phyloP scores from a whole-genome alignment of 2,329 filamentous ascomycete genomes.

The Stagonosporopsis rhizophila region DNA sequence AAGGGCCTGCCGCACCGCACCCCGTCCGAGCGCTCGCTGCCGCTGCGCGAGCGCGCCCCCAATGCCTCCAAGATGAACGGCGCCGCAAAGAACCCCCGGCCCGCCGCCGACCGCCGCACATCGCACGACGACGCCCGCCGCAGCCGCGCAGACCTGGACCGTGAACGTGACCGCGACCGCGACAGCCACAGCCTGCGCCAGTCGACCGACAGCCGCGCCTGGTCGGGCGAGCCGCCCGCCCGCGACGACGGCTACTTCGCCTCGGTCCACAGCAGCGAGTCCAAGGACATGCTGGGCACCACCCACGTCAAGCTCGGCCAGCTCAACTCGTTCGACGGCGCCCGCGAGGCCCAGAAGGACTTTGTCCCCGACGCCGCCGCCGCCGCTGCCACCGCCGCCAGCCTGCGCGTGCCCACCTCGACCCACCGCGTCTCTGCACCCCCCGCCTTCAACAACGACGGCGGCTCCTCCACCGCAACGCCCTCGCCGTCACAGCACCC shows the following conservation, averaged over 20 bases:
- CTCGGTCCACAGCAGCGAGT: constrained; percentile 45
- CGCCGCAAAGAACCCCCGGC: constrained; percentile 38
- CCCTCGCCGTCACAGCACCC: constrained; percentile 60
- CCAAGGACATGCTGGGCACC: constrained; percentile 44
- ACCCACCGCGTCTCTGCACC: constrained; percentile 68
- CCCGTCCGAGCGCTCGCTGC: constrained; percentile 34
- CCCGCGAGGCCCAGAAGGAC: constrained; percentile 42
- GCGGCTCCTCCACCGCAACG: constrained; percentile 52
- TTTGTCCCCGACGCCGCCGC: constrained; percentile 30
- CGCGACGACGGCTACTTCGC: constrained; percentile 58
- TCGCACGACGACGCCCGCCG: constrained; percentile 30
- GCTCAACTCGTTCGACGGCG: constrained; percentile 33
- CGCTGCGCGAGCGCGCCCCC: constrained; percentile 28
- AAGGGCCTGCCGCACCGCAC: constrained; percentile 38
- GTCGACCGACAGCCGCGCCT: too few species aligned
- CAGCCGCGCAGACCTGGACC: too few species aligned
- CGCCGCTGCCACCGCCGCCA: constrained; percentile 19
- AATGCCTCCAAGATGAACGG: constrained; percentile 46
- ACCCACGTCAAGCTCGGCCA: constrained; percentile 48
- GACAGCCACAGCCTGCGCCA: too few species aligned
- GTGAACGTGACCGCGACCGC: too few species aligned
- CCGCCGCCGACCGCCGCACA: constrained; percentile 32
- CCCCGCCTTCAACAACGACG: constrained; percentile 60
- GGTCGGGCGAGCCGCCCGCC: too few species aligned
- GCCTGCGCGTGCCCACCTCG: constrained; percentile 47